Evolutionary conservation across 2,329 filamentous ascomycete genomes (phyloP).

Genomic region (Ophiostoma tasmaniense): DNA sequence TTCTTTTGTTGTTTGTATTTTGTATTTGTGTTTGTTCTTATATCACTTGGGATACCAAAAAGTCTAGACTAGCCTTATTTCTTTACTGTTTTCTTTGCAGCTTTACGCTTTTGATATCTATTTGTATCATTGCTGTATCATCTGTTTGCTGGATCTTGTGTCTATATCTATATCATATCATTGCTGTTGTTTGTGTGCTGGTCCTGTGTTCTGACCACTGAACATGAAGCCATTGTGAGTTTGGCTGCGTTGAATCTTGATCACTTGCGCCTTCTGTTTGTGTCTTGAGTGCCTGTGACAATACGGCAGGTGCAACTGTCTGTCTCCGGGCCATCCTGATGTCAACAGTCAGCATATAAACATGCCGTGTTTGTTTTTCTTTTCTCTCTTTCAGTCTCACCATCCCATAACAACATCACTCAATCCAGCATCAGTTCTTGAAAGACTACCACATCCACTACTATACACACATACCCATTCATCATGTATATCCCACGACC

Average conservation of each 20-base stretch:
- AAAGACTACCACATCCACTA: too few relatives aligned
- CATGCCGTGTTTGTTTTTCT: background rate
- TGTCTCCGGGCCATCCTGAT: background rate
- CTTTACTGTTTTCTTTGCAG: background rate
- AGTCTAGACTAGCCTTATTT: conserved; percentile 3
- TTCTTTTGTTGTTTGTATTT: background rate
- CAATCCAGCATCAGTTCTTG: background rate
- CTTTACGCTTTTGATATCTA: background rate
- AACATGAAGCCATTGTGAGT: too few relatives aligned
- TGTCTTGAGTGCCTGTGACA: background rate
- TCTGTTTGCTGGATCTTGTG: background rate
- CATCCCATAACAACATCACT: background rate
- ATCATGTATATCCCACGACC: too few relatives aligned
- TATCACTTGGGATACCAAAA: conserved; percentile 5
- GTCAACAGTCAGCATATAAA: background rate
- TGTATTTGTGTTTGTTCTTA: background rate
- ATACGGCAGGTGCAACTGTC: background rate
- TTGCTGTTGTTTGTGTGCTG: too few relatives aligned
- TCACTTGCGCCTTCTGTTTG: background rate
- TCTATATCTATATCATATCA: too few relatives aligned
- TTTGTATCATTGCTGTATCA: background rate
- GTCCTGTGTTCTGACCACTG: too few relatives aligned
- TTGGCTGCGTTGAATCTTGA: background rate
- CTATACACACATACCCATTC: too few relatives aligned
- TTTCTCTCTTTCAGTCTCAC: background rate